These are phyloP conservation scores for Stagonosporopsis rhizophila DNA, from an alignment of 2,329 filamentous ascomycete species.

Conservation along the genomic window DNA sequence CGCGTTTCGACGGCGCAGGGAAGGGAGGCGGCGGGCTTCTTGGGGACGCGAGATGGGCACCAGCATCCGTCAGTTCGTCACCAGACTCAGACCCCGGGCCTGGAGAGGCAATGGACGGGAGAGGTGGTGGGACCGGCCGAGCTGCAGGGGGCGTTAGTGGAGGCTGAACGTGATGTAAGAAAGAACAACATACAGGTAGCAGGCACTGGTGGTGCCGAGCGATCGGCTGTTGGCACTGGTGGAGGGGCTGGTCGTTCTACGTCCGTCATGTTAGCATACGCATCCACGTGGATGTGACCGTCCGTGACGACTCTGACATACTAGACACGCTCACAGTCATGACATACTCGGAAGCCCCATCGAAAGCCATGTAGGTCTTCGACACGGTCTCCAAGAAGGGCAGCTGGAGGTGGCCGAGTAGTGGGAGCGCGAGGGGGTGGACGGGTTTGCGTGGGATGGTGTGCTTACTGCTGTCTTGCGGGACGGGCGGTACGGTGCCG, in stretches of 20 bases:
- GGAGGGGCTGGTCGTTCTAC: slow-evolving; percentile 53
- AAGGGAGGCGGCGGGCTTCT: slow-evolving; percentile 38
- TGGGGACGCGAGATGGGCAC: slow-evolving; percentile 44
- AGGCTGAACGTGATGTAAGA: too few relatives aligned
- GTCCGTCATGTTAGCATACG: slow-evolving; percentile 22
- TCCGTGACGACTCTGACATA: slow-evolving; percentile 34
- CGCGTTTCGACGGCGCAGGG: slow-evolving; percentile 44
- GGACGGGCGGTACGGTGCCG: slow-evolving; percentile 51
- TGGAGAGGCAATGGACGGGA: slow-evolving; percentile 66
- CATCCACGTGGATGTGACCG: background rate
- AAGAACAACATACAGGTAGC: slow-evolving; percentile 38
- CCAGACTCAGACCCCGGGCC: slow-evolving; percentile 86
- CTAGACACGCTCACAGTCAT: slow-evolving; percentile 50
- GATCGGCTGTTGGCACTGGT: slow-evolving; percentile 31
- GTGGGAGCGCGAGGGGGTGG: slow-evolving; percentile 23
- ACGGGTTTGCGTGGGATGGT: slow-evolving; percentile 48
- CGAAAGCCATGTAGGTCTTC: slow-evolving; percentile 44
- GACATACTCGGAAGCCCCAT: slow-evolving; percentile 45
- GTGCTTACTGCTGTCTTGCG: slow-evolving; percentile 63
- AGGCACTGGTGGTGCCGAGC: slow-evolving; percentile 44
- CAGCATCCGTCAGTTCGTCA: slow-evolving; percentile 70
- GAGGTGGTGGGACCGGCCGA: slow-evolving; percentile 66
- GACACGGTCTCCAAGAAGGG: slow-evolving; percentile 39
- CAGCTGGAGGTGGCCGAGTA: slow-evolving; percentile 33
- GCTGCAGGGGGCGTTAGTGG: slow-evolving; percentile 54